Percentiles rank a stretch among this genome's conserved stretches.
These are phyloP conservation scores for Hamamelis virginiana DNA, from an alignment of 164 flowering plant species.

Conservation along the genomic window DNA sequence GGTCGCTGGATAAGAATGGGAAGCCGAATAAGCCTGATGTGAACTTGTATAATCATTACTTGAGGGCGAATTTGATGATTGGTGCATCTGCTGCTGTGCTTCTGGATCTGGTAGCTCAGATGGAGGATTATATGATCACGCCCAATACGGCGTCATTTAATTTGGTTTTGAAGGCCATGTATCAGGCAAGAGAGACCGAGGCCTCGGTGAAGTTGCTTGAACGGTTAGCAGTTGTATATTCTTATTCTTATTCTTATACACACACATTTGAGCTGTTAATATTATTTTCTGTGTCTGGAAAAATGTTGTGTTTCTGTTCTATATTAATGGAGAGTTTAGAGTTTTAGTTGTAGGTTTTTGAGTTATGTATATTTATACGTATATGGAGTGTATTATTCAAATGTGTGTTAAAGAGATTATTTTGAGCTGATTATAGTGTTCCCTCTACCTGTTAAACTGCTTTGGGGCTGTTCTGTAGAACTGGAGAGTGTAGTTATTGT, in stretches of 20 bases:
- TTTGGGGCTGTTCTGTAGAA: no score
- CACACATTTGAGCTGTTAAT: neutral
- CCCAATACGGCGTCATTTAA: constrained; percentile 90
- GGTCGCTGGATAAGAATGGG: constrained; percentile 64
- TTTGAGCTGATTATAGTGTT: no score
- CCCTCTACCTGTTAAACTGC: no score
- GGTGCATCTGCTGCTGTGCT: constrained; percentile 60
- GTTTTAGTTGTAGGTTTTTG: no score
- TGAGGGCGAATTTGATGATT: constrained; percentile 73
- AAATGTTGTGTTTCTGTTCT: no score
- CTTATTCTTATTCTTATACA: neutral
- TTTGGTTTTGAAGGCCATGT: constrained; percentile 79
- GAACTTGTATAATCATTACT: constrained; percentile 64
- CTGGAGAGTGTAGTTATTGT: no score
- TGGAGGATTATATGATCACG: constrained; percentile 55
- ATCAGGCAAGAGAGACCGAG: constrained; percentile 41
- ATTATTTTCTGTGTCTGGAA: no score
- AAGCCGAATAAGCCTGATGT: constrained; percentile 85
- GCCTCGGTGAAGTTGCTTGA: constrained; percentile 76
- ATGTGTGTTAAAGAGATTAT: no score
- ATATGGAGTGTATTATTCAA: no score
- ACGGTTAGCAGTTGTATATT: constrained; percentile 38
- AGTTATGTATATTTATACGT: no score
- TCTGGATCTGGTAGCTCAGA: constrained; percentile 60
- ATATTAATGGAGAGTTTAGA: no score